A percentile compares a stretch with the other conserved stretches of the same genome.
Evolutionary conservation across 345 rosid genomes (phyloP).

Genomic region (Clarkia xantiana): DNA sequence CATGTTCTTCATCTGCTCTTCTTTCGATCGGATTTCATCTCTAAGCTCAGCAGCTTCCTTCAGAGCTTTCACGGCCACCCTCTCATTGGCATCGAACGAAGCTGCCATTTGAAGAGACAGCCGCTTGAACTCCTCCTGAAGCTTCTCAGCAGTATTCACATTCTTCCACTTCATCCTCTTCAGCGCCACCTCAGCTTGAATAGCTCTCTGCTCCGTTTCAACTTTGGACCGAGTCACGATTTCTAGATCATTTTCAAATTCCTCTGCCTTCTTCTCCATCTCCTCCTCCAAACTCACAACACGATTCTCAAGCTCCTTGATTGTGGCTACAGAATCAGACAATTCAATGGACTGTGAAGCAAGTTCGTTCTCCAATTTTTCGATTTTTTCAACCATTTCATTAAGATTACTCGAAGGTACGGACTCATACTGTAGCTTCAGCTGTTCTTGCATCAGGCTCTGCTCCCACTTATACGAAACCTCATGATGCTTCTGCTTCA

Average conservation of each 20-base stretch:
- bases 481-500: slow-evolving; percentile 76
- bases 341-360: slow-evolving; percentile 26
- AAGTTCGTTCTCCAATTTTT: slow-evolving; percentile 3
- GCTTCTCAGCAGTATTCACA: slow-evolving; percentile 57
- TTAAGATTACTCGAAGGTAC: slow-evolving; percentile 24
- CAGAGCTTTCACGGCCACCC: slow-evolving; percentile 62
- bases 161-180: slow-evolving; percentile 54
- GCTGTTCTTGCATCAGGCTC: slow-evolving; percentile 64
- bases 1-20: slow-evolving; percentile 30
- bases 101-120: slow-evolving; percentile 68
- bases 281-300: slow-evolving; percentile 55
- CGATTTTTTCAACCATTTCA: slow-evolving; percentile 23
- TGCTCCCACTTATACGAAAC: slow-evolving; percentile 69
- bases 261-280: slow-evolving; percentile 39
- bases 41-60: slow-evolving; percentile 53
- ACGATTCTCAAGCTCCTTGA: slow-evolving; percentile 35
- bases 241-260: slow-evolving; percentile 53
- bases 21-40: slow-evolving; percentile 31
- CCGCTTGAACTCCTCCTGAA: slow-evolving; percentile 69
- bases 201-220: slow-evolving; percentile 79
- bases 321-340: slow-evolving; percentile 32
- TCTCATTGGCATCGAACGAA: slow-evolving; percentile 67
- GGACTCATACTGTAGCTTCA: slow-evolving; percentile 61
- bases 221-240: slow-evolving; percentile 39
- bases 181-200: slow-evolving; percentile 69